Base-by-base conservation (phyloP, 2,329 filamentous ascomycete species). In the Arachnomyces sp. region DNA sequence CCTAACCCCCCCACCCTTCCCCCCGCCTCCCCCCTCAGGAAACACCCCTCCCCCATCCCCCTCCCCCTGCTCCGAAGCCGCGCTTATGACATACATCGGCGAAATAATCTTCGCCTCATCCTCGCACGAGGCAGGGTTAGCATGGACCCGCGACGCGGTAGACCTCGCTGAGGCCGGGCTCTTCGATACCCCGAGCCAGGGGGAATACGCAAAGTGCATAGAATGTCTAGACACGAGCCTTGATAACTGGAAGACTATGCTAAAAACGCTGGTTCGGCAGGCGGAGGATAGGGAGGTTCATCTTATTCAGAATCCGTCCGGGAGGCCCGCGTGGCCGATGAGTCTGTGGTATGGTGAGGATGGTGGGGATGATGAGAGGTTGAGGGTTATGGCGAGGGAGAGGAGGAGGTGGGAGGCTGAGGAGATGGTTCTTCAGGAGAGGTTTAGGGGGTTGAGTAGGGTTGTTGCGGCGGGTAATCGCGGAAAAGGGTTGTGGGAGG, bases 141-240 rank as follows among this genome's bases (percentile, higher is more conserved):
- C 80, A 4, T 96, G 90, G 90, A 94, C 90, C 1, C 77, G 87
- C 40, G 86, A 94, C 47, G 88, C 83, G 17, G 86, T 94, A 25
- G 82, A 89, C 49, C 67, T 84, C 1, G 83, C 88, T 2, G 88
- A 89, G 61, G 52, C 56, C 38, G 50, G 66, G 47, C 44, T 64
- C 49, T 41, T 52, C 40, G 34, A 34, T 25, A 55, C 46, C 43
- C 52, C 40, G 49, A 59, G 3, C n/a, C 71, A 68, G 49, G 72
- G 74, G 46, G 5, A 25, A 9, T 9, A 25, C 5, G 20, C 9
- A 25, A 9, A 9, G 20, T 94, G 89, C 57, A 76, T 76, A 28
- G 75, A 90, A 49, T 95, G 90, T 55, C 72, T 94, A 4, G 69
- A 76, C 43, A 78, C 83, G 2, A 85, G 85, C 0, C 70, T 94